phyloP scores from a whole-genome alignment of 257 asterid genomes.

The Craterostigma plantagineum region DNA sequence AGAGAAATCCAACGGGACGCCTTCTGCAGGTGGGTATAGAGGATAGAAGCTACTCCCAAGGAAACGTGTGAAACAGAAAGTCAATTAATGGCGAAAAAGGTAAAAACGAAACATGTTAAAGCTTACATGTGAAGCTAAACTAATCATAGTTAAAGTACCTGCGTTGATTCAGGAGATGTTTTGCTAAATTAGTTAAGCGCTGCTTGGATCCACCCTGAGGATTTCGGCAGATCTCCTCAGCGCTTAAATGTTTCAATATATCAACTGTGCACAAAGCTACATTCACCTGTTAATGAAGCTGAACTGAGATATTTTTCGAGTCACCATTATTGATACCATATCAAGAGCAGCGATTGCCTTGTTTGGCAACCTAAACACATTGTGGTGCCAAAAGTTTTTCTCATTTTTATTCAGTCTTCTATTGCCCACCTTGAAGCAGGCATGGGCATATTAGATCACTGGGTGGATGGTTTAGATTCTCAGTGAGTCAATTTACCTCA shows the following conservation, averaged over 20 bases:
- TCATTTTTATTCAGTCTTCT: no score
- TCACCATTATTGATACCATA: not conserved
- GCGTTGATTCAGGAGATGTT: constrained; percentile 58
- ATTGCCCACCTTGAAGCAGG: no score
- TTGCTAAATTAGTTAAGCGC: constrained; percentile 71
- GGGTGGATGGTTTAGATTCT: no score
- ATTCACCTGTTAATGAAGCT: constrained; percentile 35
- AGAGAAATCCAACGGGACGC: constrained; percentile 66
- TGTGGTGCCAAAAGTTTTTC: no score
- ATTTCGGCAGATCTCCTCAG: constrained; percentile 83
- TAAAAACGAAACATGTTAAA: not conserved
- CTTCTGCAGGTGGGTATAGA: constrained; percentile 87
- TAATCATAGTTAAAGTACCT: constrained; percentile 30
- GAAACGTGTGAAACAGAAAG: constrained; percentile 3
- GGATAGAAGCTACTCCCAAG: constrained; percentile 85
- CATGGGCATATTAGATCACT: no score
- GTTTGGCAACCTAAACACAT: not conserved
- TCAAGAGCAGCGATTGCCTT: not conserved
- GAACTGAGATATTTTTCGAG: not conserved
- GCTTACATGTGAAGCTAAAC: constrained; percentile 1
- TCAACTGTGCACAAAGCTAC: constrained; percentile 81
- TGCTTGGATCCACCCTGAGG: constrained; percentile 78
- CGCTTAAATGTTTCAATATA: constrained; percentile 82
- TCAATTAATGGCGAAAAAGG: constrained; percentile 1
- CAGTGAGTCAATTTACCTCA: constrained; percentile 30